Percentiles rank a stretch among this genome's conserved stretches.
These are phyloP conservation scores for Lasiodiplodia sp. DNA, from an alignment of 2,329 filamentous ascomycete genomes.

Conservation along the genomic window DNA sequence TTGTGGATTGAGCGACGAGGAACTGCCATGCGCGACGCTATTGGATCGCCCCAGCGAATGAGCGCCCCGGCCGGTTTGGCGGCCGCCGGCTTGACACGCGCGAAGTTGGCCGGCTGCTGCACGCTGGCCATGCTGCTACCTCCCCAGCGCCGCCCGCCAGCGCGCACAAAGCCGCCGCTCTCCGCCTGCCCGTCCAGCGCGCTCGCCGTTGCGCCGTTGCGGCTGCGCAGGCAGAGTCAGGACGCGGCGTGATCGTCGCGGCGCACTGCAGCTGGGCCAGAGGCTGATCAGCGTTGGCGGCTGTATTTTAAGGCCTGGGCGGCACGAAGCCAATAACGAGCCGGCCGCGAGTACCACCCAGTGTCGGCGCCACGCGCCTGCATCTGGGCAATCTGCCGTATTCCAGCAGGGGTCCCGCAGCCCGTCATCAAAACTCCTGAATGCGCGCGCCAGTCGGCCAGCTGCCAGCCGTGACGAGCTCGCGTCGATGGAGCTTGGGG, in stretches of 20 bases:
- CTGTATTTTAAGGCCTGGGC: slow-evolving; percentile 26
- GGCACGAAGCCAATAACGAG: slow-evolving; percentile 22
- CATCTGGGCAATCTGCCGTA: slow-evolving; percentile 28
- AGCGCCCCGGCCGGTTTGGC: slow-evolving; percentile 20
- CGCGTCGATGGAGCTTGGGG: slow-evolving; percentile 16
- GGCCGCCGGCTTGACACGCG: slow-evolving; percentile 19
- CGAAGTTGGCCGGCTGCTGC: background rate
- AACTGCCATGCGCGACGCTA: slow-evolving; percentile 23
- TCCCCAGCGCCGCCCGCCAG: background rate
- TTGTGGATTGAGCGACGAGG: slow-evolving; percentile 22
- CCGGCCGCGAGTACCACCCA: slow-evolving; percentile 16
- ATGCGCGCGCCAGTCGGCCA: slow-evolving; percentile 23
- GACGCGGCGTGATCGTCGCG: slow-evolving; percentile 26
- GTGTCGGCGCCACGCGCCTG: slow-evolving; percentile 25
- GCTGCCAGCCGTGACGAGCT: slow-evolving; percentile 3
- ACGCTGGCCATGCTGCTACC: background rate
- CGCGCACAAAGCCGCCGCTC: background rate
- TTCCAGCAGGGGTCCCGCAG: slow-evolving; percentile 24
- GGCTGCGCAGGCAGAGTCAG: slow-evolving; percentile 2
- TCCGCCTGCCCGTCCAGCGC: slow-evolving; percentile 2
- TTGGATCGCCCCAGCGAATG: slow-evolving; percentile 26
- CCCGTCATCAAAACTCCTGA: slow-evolving; percentile 27
- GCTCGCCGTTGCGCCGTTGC: slow-evolving; percentile 1
- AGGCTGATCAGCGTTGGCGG: slow-evolving; percentile 26
- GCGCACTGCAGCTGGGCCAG: slow-evolving; percentile 23